Conservation (phyloP, 2,329 filamentous ascomycete species). For the Claviceps pazoutovae region DNA sequence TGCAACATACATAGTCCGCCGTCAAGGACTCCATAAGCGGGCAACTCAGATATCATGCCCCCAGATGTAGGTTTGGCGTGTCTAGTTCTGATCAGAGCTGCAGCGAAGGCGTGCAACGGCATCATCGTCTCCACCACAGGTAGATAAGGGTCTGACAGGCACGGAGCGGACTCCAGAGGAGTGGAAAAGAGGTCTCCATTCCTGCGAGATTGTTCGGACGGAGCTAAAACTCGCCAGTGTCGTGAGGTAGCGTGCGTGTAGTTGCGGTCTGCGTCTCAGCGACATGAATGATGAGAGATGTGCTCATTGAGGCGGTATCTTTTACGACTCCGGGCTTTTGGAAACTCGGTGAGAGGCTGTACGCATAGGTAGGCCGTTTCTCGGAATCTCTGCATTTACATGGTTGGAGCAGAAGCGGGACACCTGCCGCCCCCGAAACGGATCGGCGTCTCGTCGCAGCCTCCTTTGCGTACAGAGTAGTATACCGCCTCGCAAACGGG, state of each 20-base stretch:
- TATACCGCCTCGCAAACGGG: too few relatives aligned
- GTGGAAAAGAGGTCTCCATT: conserved; percentile 11
- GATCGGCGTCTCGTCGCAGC: too few relatives aligned
- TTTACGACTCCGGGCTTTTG: background rate
- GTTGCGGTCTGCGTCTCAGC: conserved; percentile 3
- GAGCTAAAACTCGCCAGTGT: conserved; percentile 19
- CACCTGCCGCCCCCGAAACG: too few relatives aligned
- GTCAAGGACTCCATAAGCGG: conserved; percentile 9
- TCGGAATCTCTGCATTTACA: too few relatives aligned
- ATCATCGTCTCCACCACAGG: background rate
- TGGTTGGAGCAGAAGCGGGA: too few relatives aligned
- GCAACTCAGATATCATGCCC: conserved; percentile 1
- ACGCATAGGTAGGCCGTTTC: too few relatives aligned
- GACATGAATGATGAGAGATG: background rate
- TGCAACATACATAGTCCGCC: conserved; percentile 8
- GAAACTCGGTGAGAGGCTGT: too few relatives aligned
- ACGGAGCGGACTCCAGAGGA: background rate
- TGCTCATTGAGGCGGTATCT: conserved; percentile 6
- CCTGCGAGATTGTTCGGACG: conserved; percentile 17
- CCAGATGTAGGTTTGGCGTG: conserved; percentile 2
- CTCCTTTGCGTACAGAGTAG: too few relatives aligned
- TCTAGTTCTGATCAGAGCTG: conserved; percentile 6
- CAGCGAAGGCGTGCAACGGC: conserved; percentile 4
- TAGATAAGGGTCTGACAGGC: background rate
- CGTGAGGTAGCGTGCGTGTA: conserved; percentile 15